Evolutionary conservation across 2,329 filamentous ascomycete genomes (phyloP), one percentile per base, ranked within the genome.

Genomic region (Claviceps sp.): DNA sequence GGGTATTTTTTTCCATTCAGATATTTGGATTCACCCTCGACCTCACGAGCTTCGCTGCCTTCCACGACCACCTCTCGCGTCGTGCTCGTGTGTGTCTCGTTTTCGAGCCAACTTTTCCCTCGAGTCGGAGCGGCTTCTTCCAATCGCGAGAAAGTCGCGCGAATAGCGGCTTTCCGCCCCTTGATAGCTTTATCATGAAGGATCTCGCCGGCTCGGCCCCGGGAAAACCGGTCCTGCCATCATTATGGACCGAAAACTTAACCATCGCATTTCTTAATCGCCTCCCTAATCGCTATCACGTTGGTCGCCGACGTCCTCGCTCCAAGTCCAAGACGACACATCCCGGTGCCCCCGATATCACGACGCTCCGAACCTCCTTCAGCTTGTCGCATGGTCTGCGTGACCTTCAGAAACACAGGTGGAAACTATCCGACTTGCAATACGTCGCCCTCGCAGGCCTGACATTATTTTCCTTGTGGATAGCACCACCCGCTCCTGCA

Each of bases 401-500:
- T 55, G 80, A 84, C 40, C 73, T 96, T 56, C 84, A 85, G 60
- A 78, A 78, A 55, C 88, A 93, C 65, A 81, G 81, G 57, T 96
- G 88, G 87, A 84, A 79, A 50, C 73, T 84, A 50, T 86, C 89
- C 65, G 91, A 97, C 68, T 77, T 86, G 42, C 90, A 96, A 70
- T 94, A 96, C 67, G 67, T 88, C 49, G 73, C 91, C 53, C 70
- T 95, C 30, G 78, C 82, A 54, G 77, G 84, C 51, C 68, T 95
- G 48, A 82, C 81, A 59, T 80, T 95, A 59, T 95, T 95, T 71
- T 89, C 85, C 50, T 76, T 96, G 55, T 85, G 78, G 61, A 82
- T 96, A 57, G 88, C 91, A 56, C 85, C 90, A 57, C 78, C 89
- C 0, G 89, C 89, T 1, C 85, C 89, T 0, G 67, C 91, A 52